Percentiles rank a stretch among this genome's conserved stretches.
Conservation (phyloP, 140 eudicot species). For the Cichorium intybus region DNA sequence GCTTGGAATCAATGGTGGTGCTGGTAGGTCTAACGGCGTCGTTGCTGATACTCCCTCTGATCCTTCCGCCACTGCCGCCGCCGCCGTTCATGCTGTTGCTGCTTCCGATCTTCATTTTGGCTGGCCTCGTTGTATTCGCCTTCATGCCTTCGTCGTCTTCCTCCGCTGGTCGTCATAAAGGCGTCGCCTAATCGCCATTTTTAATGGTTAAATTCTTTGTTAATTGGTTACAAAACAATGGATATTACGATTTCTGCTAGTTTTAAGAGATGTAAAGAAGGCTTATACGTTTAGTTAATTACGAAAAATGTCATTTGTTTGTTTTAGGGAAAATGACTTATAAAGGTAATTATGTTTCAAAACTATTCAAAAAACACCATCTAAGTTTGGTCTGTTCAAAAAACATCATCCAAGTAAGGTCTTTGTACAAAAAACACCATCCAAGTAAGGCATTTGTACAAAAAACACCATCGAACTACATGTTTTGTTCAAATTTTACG, state of each 20-base stretch:
- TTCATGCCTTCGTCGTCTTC: constrained; percentile 45
- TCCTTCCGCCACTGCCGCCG: constrained; percentile 82
- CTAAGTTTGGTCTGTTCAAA: too few relatives aligned
- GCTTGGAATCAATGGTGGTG: constrained; percentile 55
- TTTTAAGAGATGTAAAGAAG: constrained; percentile 27
- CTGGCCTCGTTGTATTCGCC: constrained; percentile 53
- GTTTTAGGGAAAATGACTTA: too few relatives aligned
- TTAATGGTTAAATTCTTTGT: background rate
- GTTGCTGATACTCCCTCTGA: constrained; percentile 62
- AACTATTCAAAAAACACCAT: too few relatives aligned
- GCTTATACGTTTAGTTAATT: constrained; percentile 15
- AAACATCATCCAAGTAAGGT: too few relatives aligned
- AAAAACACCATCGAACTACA: too few relatives aligned
- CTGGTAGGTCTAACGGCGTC: constrained; percentile 63
- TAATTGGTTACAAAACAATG: background rate
- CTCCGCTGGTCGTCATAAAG: constrained; percentile 12
- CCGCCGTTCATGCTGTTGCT: constrained; percentile 72
- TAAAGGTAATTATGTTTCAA: too few relatives aligned
- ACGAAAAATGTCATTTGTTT: constrained; percentile 7
- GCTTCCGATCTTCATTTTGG: constrained; percentile 67
- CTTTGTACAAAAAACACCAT: too few relatives aligned
- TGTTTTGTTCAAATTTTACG: too few relatives aligned
- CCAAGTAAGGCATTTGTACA: too few relatives aligned
- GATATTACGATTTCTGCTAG: constrained; percentile 12
- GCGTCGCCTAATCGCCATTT: background rate